Evolutionary conservation across 768 basidiomycete species (phyloP).

Genomic region (Panaeolus papilionaceus): DNA sequence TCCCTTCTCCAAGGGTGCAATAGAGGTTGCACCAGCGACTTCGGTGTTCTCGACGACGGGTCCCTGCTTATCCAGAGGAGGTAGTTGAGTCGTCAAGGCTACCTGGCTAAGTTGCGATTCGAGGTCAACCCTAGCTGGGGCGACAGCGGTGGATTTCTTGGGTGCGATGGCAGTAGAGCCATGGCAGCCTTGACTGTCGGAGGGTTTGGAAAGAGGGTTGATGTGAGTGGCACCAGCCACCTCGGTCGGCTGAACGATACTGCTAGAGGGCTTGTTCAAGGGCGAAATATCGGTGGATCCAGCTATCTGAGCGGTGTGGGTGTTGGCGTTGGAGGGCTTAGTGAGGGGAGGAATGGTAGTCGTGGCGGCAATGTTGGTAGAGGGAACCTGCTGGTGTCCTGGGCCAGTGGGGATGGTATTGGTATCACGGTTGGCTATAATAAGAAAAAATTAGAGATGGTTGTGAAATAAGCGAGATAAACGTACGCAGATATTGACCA

Average conservation of each 20-base stretch:
- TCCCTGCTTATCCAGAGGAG: background rate
- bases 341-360: background rate
- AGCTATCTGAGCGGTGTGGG: background rate
- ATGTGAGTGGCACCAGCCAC: background rate
- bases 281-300: background rate
- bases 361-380: background rate
- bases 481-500: constrained; percentile 1
- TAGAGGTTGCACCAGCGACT: background rate
- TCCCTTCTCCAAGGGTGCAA: background rate
- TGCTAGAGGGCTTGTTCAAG: background rate
- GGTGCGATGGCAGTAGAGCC: background rate
- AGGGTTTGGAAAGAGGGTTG: background rate
- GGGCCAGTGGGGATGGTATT: background rate
- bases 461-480: background rate
- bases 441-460: too few species aligned
- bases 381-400: background rate
- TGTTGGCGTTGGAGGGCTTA: background rate
- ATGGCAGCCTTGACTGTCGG: background rate
- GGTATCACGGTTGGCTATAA: background rate
- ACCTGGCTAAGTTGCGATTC: background rate
- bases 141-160: background rate
- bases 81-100: background rate
- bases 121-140: background rate
- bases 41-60: background rate
- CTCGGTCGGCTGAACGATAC: background rate